Conservation (phyloP, 352 stramenopile species). For the Phytopythium boreale region DNA sequence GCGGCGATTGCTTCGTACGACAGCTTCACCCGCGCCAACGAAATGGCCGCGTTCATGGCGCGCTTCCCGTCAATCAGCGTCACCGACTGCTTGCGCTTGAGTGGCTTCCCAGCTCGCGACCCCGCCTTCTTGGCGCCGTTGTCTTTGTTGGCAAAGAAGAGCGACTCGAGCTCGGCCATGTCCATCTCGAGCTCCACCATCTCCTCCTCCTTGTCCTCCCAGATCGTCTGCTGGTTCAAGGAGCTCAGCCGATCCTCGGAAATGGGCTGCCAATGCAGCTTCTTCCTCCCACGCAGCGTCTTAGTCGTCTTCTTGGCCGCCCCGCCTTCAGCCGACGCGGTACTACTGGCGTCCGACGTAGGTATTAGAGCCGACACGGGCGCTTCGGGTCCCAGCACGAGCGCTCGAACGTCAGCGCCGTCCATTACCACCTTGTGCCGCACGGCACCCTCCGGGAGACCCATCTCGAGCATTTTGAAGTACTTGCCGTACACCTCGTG, state of each 20-base stretch:
- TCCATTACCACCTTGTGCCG: conserved; percentile 77
- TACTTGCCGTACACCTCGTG: conserved; percentile 82
- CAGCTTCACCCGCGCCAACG: conserved; percentile 93
- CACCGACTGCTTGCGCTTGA: conserved; percentile 83
- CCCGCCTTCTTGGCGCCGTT: conserved; percentile 47
- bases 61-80: conserved; percentile 94
- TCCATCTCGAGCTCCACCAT: conserved; percentile 75
- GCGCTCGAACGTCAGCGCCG: conserved; percentile 38
- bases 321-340: conserved; percentile 1
- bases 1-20: conserved; percentile 87
- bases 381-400: conserved; percentile 68
- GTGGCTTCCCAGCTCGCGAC: conserved; percentile 23
- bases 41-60: conserved; percentile 98
- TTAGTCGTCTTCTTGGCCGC: conserved; percentile 12
- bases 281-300: conserved; percentile 64
- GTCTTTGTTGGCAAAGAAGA: conserved; percentile 79
- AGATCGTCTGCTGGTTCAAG: conserved; percentile 72
- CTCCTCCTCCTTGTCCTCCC: conserved; percentile 77
- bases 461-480: conserved; percentile 94
- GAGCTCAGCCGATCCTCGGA: conserved; percentile 77
- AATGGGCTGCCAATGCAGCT: conserved; percentile 88
- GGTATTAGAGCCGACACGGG: conserved; percentile 35
- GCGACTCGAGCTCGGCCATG: conserved; percentile 84
- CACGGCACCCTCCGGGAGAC: conserved; percentile 80
- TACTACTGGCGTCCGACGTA: not conserved